These are phyloP conservation scores for Oryza meyeriana DNA, from an alignment of 176 grass and related monocot genomes.

Conservation along the genomic window DNA sequence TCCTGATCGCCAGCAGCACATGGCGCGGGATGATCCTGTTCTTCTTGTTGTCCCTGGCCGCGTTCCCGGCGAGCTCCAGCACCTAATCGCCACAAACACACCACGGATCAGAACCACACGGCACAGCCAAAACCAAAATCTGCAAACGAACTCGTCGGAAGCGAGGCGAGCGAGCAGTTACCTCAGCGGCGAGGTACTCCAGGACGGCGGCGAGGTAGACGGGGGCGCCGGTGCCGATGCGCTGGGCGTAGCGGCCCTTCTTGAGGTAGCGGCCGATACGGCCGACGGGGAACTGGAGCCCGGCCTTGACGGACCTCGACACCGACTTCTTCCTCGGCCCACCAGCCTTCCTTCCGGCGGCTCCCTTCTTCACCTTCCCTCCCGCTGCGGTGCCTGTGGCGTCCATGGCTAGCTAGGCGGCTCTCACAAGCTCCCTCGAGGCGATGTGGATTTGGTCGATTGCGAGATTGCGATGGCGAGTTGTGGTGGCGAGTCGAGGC, in stretches of 20 bases:
- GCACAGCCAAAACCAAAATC: neutral
- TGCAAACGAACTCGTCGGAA: too few relatives aligned
- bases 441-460: neutral
- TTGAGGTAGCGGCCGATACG: constrained; percentile 72
- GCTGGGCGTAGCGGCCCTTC: constrained; percentile 65
- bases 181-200: constrained; percentile 78
- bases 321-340: constrained; percentile 60
- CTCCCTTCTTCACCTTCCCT: constrained; percentile 55
- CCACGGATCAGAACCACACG: neutral
- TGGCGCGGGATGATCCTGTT: constrained; percentile 54
- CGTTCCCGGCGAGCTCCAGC: constrained; percentile 61
- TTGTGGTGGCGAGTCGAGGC: neutral
- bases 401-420: constrained; percentile 29
- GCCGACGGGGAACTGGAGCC: constrained; percentile 77
- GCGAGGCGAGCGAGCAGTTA: neutral
- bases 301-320: constrained; percentile 60
- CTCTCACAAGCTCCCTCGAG: neutral
- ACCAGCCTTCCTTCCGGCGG: constrained; percentile 39
- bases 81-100: neutral
- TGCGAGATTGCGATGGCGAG: neutral
- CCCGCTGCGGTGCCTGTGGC: constrained; percentile 10
- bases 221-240: constrained; percentile 62
- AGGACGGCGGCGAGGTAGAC: constrained; percentile 76
- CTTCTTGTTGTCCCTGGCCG: constrained; percentile 74
- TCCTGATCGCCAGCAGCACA: constrained; percentile 53